Conservation (phyloP, 352 stramenopile genomes). For the Globisporangium okanoganense region DNA sequence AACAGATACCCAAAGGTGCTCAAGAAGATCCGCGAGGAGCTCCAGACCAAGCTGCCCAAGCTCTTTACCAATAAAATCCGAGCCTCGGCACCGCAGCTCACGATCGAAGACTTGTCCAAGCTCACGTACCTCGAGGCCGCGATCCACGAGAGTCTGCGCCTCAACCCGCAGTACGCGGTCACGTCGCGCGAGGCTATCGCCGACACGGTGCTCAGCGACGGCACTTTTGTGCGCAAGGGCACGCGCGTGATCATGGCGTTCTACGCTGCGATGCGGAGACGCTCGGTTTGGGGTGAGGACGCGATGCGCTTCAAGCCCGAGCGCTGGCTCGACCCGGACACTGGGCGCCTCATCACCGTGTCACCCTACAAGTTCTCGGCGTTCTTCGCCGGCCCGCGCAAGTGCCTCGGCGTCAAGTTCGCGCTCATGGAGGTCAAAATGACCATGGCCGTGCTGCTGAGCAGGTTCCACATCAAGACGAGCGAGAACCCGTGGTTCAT, state of each 20-base stretch:
- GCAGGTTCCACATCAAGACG: constrained; percentile 40
- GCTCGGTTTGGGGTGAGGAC: constrained; percentile 59
- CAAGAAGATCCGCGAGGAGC: constrained; percentile 28
- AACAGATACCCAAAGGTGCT: constrained; percentile 32
- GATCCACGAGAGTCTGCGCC: constrained; percentile 55
- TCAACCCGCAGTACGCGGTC: constrained; percentile 51
- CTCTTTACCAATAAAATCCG: constrained; percentile 7
- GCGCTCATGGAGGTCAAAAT: constrained; percentile 78
- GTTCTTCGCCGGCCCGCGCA: constrained; percentile 64
- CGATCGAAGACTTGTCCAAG: constrained; percentile 39
- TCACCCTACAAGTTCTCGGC: constrained; percentile 61
- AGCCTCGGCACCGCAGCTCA: neutral
- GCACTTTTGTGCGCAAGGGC: constrained; percentile 54
- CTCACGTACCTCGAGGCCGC: constrained; percentile 59
- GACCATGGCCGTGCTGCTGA: constrained; percentile 39
- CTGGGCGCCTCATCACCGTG: constrained; percentile 28
- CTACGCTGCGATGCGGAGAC: constrained; percentile 46
- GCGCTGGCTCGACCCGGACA: constrained; percentile 51
- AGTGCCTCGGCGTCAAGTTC: constrained; percentile 60
- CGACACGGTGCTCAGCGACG: constrained; percentile 58
- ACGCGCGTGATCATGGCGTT: constrained; percentile 43
- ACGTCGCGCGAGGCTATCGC: constrained; percentile 31
- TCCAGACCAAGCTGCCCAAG: constrained; percentile 18
- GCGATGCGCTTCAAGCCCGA: constrained; percentile 55
- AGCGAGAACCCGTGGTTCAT: constrained; percentile 32